phyloP scores from a whole-genome alignment of 2,329 filamentous ascomycete species.

The Cladophialophora exuberans region DNA sequence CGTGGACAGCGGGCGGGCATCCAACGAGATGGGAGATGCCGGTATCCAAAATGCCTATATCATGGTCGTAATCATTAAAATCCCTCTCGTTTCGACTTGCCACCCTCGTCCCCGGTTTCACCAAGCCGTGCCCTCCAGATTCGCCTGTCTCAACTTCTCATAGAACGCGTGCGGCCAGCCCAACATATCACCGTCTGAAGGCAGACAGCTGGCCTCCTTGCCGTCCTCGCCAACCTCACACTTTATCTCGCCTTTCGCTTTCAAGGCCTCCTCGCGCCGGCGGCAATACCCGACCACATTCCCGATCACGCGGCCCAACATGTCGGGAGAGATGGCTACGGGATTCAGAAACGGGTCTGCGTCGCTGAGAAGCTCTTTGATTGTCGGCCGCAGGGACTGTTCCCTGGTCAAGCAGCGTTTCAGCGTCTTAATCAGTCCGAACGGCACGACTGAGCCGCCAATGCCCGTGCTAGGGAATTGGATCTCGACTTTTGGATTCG shows the following conservation, averaged over 20 bases:
- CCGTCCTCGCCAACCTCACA: conserved; percentile 5
- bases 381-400: conserved; percentile 58
- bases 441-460: conserved; percentile 56
- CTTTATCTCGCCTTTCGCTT: conserved; percentile 26
- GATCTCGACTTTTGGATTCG: conserved; percentile 53
- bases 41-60: not conserved
- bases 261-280: conserved; percentile 31
- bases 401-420: conserved; percentile 63
- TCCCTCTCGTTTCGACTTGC: not conserved
- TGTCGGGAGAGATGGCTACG: conserved; percentile 59
- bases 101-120: conserved; percentile 1
- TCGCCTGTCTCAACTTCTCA: conserved; percentile 50
- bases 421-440: conserved; percentile 59
- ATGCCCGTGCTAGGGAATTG: conserved; percentile 50
- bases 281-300: conserved; percentile 64
- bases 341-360: conserved; percentile 63
- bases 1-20: not conserved
- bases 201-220: conserved; percentile 46
- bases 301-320: conserved; percentile 62
- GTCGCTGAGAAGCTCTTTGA: conserved; percentile 59
- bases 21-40: not conserved
- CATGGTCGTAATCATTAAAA: not conserved
- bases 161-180: conserved; percentile 54
- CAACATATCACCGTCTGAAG: conserved; percentile 59
- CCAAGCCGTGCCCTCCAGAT: conserved; percentile 44